Percentiles rank a stretch among this genome's conserved stretches.
Evolutionary conservation across 805 yeast genomes (phyloP).

Genomic region (Candida berthetii): DNA sequence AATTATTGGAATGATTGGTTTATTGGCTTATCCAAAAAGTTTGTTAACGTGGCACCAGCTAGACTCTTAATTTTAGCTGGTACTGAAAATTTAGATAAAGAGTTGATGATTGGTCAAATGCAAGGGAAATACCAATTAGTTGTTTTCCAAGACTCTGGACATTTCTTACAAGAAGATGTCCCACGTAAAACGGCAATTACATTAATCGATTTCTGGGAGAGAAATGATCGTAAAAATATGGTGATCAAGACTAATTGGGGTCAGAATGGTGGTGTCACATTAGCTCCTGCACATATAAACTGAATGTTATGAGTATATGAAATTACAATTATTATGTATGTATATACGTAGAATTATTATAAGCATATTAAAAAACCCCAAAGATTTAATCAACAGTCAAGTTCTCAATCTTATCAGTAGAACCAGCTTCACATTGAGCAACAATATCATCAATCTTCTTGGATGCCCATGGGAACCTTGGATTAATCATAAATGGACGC

Average conservation of each 20-base stretch:
- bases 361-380: background rate
- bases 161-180: slow-evolving; percentile 91
- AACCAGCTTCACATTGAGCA: slow-evolving; percentile 40
- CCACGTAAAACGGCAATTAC: slow-evolving; percentile 63
- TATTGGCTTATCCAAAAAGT: slow-evolving; percentile 48
- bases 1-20: slow-evolving; percentile 87
- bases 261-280: too few species aligned
- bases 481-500: slow-evolving; percentile 91
- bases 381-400: slow-evolving; percentile 38
- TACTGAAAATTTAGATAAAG: slow-evolving; percentile 81
- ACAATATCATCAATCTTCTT: slow-evolving; percentile 82
- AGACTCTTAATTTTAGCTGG: slow-evolving; percentile 81
- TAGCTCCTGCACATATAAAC: too few species aligned
- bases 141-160: slow-evolving; percentile 80
- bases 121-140: slow-evolving; percentile 92
- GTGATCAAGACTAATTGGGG: slow-evolving; percentile 36
- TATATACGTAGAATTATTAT: background rate
- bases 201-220: slow-evolving; percentile 36
- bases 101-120: slow-evolving; percentile 93
- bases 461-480: slow-evolving; percentile 85
- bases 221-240: slow-evolving; percentile 29
- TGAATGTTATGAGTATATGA: too few species aligned
- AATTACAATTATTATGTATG: too few species aligned
- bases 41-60: slow-evolving; percentile 45
- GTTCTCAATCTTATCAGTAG: slow-evolving; percentile 24